Percentiles rank a stretch among this genome's conserved stretches.
Evolutionary conservation across 345 rosid genomes (phyloP).

Genomic region (Angophora floribunda): DNA sequence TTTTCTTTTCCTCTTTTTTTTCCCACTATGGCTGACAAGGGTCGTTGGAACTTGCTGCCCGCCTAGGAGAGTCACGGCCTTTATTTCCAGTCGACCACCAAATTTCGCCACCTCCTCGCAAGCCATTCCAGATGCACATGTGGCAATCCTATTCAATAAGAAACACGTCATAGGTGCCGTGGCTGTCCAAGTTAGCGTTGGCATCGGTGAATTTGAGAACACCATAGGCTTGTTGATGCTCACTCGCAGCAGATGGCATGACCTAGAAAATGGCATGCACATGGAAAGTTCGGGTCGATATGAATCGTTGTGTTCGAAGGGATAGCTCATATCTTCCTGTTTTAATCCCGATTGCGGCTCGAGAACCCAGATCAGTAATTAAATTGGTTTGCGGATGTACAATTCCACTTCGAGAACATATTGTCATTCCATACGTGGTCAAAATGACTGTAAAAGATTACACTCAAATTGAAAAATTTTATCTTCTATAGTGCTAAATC

Average conservation of each 20-base stretch:
- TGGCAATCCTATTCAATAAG: neutral
- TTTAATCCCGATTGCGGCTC: no score
- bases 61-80: neutral
- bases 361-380: neutral
- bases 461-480: neutral
- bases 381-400: neutral
- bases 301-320: neutral
- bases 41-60: fast-evolving
- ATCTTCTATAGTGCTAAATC: neutral
- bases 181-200: neutral
- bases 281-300: neutral
- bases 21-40: neutral
- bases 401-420: neutral
- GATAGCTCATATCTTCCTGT: neutral
- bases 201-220: neutral
- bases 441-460: neutral
- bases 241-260: neutral
- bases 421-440: neutral
- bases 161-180: neutral
- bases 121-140: neutral
- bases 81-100: neutral
- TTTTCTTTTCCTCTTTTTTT: neutral
- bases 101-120: neutral
- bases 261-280: neutral
- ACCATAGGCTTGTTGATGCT: neutral